These are phyloP conservation scores for Glaciozyma antarctica DNA, from an alignment of 768 basidiomycete genomes.

Conservation along the genomic window DNA sequence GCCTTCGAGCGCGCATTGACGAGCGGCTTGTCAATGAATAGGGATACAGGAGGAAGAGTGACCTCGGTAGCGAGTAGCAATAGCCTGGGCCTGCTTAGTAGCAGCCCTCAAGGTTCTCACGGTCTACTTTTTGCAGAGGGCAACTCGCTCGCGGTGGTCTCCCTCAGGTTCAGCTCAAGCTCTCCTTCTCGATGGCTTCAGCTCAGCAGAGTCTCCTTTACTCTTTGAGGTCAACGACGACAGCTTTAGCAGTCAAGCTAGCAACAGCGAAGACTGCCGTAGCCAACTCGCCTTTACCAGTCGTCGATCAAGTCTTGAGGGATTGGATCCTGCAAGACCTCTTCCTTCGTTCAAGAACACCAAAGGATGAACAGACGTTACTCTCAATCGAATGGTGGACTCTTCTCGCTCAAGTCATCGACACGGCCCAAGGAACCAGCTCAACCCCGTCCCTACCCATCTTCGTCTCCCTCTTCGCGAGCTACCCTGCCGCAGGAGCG, in stretches of 20 bases:
- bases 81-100: no score
- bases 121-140: no score
- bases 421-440: not conserved
- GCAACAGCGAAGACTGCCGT: not conserved
- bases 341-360: not conserved
- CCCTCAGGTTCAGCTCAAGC: no score
- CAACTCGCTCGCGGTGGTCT: no score
- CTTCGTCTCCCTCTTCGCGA: constrained; percentile 9
- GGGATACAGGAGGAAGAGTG: not conserved
- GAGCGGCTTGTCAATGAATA: no score
- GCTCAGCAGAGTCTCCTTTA: not conserved
- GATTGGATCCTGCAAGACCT: not conserved
- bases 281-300: not conserved
- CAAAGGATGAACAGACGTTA: constrained; percentile 7
- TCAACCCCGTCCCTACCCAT: constrained; percentile 8
- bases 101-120: no score
- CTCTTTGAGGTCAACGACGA: not conserved
- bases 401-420: not conserved
- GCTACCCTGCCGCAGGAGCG: not conserved
- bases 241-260: not conserved
- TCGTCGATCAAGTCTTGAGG: not conserved
- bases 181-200: not conserved
- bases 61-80: not conserved
- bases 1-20: no score
- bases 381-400: constrained; percentile 4